Evolutionary conservation across 352 stramenopile species (phyloP), one percentile per base, ranked within the genome.

Genomic region (Pythium pectinolyticum): DNA sequence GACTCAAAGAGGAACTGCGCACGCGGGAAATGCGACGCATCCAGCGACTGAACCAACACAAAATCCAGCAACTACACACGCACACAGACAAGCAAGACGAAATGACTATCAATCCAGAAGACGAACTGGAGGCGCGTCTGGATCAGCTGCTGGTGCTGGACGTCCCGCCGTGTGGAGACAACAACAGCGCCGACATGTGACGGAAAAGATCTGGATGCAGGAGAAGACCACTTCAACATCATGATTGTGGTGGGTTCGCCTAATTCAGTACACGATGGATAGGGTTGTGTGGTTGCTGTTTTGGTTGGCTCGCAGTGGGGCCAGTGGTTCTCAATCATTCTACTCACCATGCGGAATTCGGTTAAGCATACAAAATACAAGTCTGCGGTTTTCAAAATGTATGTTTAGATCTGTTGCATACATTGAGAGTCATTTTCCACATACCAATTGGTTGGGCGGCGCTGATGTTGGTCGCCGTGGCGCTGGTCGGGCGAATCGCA

Each of bases 21-120:
- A n/a, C 39, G 12, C 65, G 66, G 5, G 66, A 77, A 50, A 54
- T n/a, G 35, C 39, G 58, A 11, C 65, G 69, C 41, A 68, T 77
- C 37, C 34, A 58, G 57, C 41, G 51, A 15, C 54, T 76, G 3
- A 76, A 76, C 55, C 57, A 49, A 15, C 47, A 58, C 57, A 28
- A 61, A 46, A 28, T 50, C 19, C 25, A 25, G 22, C 39, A 62
- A 40, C n/a, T n/a, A n/a, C n/a, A n/a, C n/a, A 24, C 39, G 19
- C 5, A 8, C 19, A n/a, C 39, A 45, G 39, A 24, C 15, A 7
- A 45, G 24, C 17, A 45, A 45, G 41, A 12, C 41, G 22, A n/a
- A n/a, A n/a, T n/a, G n/a, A n/a, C n/a, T n/a, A 8, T 49, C 7
- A 63, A 27, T 11, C 43, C 49, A 27, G 50, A 67, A 28, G 50